A percentile compares a stretch with the other conserved stretches of the same genome.
These are phyloP conservation scores for Penicillium sp. DNA, from an alignment of 2,329 filamentous ascomycete genomes.

Conservation along the genomic window DNA sequence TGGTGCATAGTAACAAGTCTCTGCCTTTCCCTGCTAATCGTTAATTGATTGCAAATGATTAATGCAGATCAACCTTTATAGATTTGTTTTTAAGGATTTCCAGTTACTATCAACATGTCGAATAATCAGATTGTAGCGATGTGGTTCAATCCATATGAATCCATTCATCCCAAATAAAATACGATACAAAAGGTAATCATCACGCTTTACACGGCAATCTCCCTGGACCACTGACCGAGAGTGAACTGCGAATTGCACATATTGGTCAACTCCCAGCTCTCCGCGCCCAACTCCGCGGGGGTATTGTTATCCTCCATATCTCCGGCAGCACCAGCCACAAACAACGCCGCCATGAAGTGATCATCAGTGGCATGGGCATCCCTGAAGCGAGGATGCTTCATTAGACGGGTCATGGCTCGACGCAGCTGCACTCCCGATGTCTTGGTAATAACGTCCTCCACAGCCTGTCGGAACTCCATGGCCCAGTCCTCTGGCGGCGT, in stretches of 20 bases:
- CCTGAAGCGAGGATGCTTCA: slow-evolving; percentile 68
- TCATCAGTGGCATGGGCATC: slow-evolving; percentile 72
- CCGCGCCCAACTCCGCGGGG: slow-evolving; percentile 48
- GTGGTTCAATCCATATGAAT: background rate
- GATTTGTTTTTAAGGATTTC: too few species aligned
- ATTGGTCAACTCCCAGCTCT: slow-evolving; percentile 69
- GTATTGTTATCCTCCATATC: slow-evolving; percentile 51
- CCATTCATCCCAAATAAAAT: background rate
- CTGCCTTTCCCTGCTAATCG: too few species aligned
- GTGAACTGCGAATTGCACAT: slow-evolving; percentile 67
- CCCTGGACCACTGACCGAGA: slow-evolving; percentile 47
- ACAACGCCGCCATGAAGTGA: slow-evolving; percentile 69
- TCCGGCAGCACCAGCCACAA: slow-evolving; percentile 62
- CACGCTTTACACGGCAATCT: slow-evolving; percentile 20
- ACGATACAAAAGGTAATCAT: background rate
- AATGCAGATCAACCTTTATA: too few species aligned
- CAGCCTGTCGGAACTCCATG: slow-evolving; percentile 67
- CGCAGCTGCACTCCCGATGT: slow-evolving; percentile 59
- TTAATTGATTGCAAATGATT: too few species aligned
- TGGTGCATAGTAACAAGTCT: too few species aligned
- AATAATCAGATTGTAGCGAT: background rate
- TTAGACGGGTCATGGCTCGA: slow-evolving; percentile 61
- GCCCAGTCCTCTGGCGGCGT: slow-evolving; percentile 63
- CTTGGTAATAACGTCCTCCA: slow-evolving; percentile 62
- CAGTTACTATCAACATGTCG: background rate